Evolutionary conservation across 306 rosid species (phyloP), one percentile per base, ranked within the genome.

Genomic region (Vachellia collinsii): DNA sequence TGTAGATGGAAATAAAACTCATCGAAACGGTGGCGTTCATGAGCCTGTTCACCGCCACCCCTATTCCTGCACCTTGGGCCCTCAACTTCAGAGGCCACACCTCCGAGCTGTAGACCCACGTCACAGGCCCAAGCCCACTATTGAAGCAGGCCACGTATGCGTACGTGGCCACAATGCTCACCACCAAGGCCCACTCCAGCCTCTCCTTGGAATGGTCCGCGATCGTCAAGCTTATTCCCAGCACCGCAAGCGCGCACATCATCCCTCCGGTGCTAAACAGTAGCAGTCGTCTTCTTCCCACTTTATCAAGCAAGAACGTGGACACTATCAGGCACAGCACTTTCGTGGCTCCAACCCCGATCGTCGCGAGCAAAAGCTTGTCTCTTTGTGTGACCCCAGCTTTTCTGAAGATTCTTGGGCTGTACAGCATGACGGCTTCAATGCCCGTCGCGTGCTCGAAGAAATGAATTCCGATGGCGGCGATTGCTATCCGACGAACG

Each of bases 91-190:
- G 12, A 0, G 99, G 99, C 6, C 89, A 94, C 7, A 93, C 89
- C 92, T 95, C 99, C 0, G 95, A 71, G 37, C 88, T 81, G 44
- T 95, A 95, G 6, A 95, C 95, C 95, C 97, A 93, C 0, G 98
- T 87, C 0, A 91, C 66, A 7, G 99, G 99, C 41, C 86, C 99
- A 22, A 95, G 85, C 37, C 98, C 99, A 78, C 85, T 44, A 0
- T 89, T 87, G 56, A 88, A 93, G 72, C 88, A 87, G 4, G 92
- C 96, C 3, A 95, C 92, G 43, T n/a, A 93, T 0, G 53, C 19
- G 36, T 93, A 95, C 0, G 77, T 82, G 0, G 93, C 74, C n/a
- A 67, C 58, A 2, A 94, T 89, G 70, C 95, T 86, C 0, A 93
- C 73, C 2, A 67, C 36, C 61, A 90, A 71, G 0, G 94, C 88